Conservation (phyloP, 2,329 filamentous ascomycete species). For the Pleurostoma richardsiae region DNA sequence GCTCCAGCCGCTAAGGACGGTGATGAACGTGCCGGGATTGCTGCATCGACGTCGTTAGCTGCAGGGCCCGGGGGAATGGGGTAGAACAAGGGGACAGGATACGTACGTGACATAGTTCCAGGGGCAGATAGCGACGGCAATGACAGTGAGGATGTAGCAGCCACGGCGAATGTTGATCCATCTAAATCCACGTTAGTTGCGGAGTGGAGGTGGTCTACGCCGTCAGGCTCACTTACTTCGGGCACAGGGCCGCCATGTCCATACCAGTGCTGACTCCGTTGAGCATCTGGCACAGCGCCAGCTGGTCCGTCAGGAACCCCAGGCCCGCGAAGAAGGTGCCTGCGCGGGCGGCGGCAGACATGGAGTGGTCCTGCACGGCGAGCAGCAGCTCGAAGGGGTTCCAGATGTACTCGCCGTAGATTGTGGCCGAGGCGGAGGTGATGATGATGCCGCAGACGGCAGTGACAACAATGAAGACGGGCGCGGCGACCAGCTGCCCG, state of each 20-base stretch:
- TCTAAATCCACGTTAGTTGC: background rate
- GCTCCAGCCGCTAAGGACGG: conserved; percentile 20
- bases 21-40: conserved; percentile 35
- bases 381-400: conserved; percentile 30
- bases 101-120: conserved; percentile 35
- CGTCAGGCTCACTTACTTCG: conserved; percentile 13
- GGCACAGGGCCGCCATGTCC: conserved; percentile 39
- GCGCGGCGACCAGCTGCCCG: conserved; percentile 21
- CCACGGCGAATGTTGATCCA: conserved; percentile 44
- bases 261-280: conserved; percentile 30
- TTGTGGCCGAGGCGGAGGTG: conserved; percentile 23
- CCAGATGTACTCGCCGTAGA: conserved; percentile 28
- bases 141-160: conserved; percentile 32
- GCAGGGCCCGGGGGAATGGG: background rate
- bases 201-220: background rate
- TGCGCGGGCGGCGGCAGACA: conserved; percentile 20
- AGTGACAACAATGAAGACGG: conserved; percentile 28
- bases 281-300: conserved; percentile 20
- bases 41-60: background rate
- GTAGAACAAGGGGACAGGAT: background rate
- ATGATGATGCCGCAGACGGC: conserved; percentile 29
- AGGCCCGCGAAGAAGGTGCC: conserved; percentile 30
- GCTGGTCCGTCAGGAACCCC: conserved; percentile 24
- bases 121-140: conserved; percentile 34
- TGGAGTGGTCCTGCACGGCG: conserved; percentile 22